A percentile compares a stretch with the other conserved stretches of the same genome.
Evolutionary conservation across 805 yeast species (phyloP).

Genomic region (Pichia scutulata): DNA sequence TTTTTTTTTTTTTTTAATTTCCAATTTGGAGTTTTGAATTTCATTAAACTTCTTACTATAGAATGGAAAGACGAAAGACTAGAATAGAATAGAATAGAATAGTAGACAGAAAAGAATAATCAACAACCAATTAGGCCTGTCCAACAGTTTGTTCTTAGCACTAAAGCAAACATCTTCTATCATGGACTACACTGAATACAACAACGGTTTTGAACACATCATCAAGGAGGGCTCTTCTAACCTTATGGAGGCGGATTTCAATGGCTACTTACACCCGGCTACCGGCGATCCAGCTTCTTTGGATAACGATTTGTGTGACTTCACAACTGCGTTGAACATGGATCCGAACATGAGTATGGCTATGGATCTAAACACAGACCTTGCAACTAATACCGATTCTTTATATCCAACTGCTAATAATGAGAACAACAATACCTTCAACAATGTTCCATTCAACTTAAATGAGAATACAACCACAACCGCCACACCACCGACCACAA

Average conservation of each 20-base stretch:
- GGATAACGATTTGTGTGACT: background rate
- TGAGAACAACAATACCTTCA: background rate
- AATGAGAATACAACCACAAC: background rate
- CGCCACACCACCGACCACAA: too few species aligned
- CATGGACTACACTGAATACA: background rate
- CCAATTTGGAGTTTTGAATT: too few species aligned
- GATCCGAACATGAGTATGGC: background rate
- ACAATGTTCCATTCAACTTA: background rate
- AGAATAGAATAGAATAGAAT: too few species aligned
- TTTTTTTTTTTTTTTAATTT: too few species aligned
- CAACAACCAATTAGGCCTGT: too few species aligned
- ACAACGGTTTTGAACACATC: background rate
- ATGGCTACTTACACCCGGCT: background rate
- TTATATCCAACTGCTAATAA: background rate
- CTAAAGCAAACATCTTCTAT: background rate
- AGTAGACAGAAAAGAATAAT: too few species aligned
- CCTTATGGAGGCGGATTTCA: background rate
- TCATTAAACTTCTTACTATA: too few species aligned
- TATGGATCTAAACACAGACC: background rate
- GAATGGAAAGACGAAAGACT: too few species aligned
- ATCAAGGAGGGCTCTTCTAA: background rate
- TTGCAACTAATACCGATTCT: background rate
- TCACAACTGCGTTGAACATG: background rate
- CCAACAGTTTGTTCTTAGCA: too few species aligned
- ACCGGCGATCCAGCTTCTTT: background rate